A percentile compares a stretch with the other conserved stretches of the same genome.
Conservation (phyloP, 2,329 filamentous ascomycete genomes). For the Cladosporium sp. region DNA sequence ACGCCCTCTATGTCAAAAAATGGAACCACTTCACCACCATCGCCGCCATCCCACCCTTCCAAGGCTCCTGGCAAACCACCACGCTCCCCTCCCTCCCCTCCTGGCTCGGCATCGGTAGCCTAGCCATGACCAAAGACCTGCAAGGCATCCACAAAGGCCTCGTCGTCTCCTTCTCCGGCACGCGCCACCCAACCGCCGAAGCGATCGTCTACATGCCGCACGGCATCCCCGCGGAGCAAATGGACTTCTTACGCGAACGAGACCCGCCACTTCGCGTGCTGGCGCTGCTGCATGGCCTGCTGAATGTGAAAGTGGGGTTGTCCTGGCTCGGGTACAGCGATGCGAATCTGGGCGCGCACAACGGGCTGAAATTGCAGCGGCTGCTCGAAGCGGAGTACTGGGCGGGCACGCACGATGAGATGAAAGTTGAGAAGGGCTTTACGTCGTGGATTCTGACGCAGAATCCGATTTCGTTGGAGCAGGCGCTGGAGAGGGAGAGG, state of each 20-base stretch:
- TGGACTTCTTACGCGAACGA: slow-evolving; percentile 40
- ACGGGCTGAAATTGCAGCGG: slow-evolving; percentile 52
- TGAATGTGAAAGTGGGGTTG: slow-evolving; percentile 50
- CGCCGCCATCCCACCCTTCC: slow-evolving; percentile 44
- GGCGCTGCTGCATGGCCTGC: slow-evolving; percentile 58
- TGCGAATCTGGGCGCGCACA: slow-evolving; percentile 58
- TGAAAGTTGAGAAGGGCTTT: slow-evolving; percentile 53
- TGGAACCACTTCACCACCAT: slow-evolving; percentile 58
- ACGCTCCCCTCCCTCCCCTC: slow-evolving; percentile 45
- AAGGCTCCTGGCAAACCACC: slow-evolving; percentile 41
- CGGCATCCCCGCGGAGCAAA: slow-evolving; percentile 45
- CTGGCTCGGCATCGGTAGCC: slow-evolving; percentile 56
- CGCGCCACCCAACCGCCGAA: slow-evolving; percentile 38
- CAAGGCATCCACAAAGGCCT: slow-evolving; percentile 59
- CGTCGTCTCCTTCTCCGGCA: slow-evolving; percentile 48
- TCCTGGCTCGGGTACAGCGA: slow-evolving; percentile 35
- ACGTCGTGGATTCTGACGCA: slow-evolving; percentile 46
- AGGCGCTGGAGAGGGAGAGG: slow-evolving; percentile 44
- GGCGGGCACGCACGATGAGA: slow-evolving; percentile 60
- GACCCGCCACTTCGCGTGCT: slow-evolving; percentile 46
- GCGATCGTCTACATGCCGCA: slow-evolving; percentile 60
- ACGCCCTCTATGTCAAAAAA: slow-evolving; percentile 50
- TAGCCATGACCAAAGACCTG: slow-evolving; percentile 49
- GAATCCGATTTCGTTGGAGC: slow-evolving; percentile 37
- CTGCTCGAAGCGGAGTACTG: slow-evolving; percentile 53